Conservation (phyloP, 805 yeast genomes). For the Brettanomyces bruxellensis region DNA sequence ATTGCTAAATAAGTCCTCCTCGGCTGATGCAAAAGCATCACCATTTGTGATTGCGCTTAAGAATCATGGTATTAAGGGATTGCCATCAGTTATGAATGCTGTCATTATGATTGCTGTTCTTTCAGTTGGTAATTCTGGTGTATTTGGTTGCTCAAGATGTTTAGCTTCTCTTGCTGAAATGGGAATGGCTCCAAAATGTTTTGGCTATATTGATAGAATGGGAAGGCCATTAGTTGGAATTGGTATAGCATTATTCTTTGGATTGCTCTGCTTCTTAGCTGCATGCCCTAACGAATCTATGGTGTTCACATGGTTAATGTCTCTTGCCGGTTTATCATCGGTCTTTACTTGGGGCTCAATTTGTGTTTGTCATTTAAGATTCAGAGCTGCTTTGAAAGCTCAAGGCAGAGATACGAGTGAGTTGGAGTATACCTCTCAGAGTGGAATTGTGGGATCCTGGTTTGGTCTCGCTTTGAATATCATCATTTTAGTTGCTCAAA, state of each 20-base stretch:
- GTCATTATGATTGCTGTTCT: constrained; percentile 64
- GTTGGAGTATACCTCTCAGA: constrained; percentile 54
- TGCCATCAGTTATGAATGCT: constrained; percentile 67
- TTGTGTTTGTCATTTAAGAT: constrained; percentile 58
- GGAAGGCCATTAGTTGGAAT: constrained; percentile 77
- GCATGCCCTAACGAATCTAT: constrained; percentile 47
- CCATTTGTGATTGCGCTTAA: constrained; percentile 69
- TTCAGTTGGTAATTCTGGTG: constrained; percentile 70
- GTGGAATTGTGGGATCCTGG: constrained; percentile 60
- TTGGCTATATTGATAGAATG: constrained; percentile 61
- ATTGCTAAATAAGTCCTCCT: constrained; percentile 35
- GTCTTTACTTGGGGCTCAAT: constrained; percentile 74
- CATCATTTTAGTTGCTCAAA: constrained; percentile 62
- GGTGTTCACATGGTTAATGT: constrained; percentile 67
- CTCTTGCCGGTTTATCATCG: constrained; percentile 69
- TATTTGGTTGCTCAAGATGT: constrained; percentile 64
- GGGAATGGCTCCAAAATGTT: constrained; percentile 53
- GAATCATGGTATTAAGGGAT: constrained; percentile 50
- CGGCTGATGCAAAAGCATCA: constrained; percentile 51
- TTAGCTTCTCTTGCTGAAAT: constrained; percentile 60
- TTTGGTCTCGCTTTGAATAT: constrained; percentile 53
- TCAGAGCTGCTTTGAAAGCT: constrained; percentile 53
- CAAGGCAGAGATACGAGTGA: constrained; percentile 68
- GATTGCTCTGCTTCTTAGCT: constrained; percentile 52
- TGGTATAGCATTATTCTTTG: constrained; percentile 39